phyloP scores from a whole-genome alignment of 805 yeast genomes.

The Metschnikowia amazonensis region DNA sequence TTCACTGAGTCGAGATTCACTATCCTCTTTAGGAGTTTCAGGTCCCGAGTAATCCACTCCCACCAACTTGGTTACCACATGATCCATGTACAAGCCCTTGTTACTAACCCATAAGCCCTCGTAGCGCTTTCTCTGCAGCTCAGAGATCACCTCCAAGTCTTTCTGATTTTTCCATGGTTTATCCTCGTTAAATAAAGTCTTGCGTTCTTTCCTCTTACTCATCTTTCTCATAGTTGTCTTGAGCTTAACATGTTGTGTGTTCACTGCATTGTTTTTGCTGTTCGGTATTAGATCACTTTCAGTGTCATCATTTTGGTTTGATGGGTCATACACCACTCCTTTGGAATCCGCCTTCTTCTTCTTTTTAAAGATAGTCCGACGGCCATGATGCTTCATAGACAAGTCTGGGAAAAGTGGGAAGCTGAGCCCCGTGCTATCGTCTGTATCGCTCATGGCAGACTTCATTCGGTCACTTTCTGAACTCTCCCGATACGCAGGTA shows the following conservation, averaged over 20 bases:
- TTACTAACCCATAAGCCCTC: constrained; percentile 95
- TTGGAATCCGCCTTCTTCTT: constrained; percentile 6
- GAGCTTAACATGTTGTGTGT: constrained; percentile 32
- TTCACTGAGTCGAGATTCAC: constrained; percentile 16
- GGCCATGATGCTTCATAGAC: constrained; percentile 12
- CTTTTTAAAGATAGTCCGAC: constrained; percentile 11
- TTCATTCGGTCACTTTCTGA: constrained; percentile 1
- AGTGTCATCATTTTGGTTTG: constrained; percentile 3
- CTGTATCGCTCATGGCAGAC: constrained; percentile 8
- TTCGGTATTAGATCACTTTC: constrained; percentile 6
- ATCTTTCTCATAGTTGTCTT: constrained; percentile 51
- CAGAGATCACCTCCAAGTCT: constrained; percentile 49
- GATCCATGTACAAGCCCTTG: constrained; percentile 56
- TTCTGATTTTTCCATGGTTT: constrained; percentile 93
- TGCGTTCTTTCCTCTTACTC: constrained; percentile 35
- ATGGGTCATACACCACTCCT: constrained; percentile 12
- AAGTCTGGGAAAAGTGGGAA: constrained; percentile 37
- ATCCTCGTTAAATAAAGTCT: constrained; percentile 65
- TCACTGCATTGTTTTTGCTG: constrained; percentile 3
- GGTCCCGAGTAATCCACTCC: constrained; percentile 30
- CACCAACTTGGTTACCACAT: constrained; percentile 28
- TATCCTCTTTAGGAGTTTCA: constrained; percentile 5
- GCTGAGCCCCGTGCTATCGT: constrained; percentile 12
- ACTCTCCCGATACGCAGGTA: neutral
- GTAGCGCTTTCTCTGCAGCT: constrained; percentile 77